Evolutionary conservation across 2,329 filamentous ascomycete species (phyloP), one percentile per base, ranked within the genome.

Genomic region (Pseudogymnoascus sp.): DNA sequence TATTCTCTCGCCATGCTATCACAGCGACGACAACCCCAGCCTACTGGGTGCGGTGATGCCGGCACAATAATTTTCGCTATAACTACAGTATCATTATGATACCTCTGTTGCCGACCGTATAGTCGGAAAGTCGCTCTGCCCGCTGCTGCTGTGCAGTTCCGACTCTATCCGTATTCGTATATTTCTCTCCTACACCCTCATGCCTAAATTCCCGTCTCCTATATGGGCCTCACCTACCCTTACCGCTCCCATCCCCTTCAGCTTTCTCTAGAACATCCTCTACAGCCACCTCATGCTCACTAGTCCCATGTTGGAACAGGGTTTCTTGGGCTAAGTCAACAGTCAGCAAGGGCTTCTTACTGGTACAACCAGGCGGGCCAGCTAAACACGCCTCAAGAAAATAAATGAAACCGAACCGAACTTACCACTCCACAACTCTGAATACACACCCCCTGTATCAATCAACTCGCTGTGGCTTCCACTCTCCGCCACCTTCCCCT

Each of bases 351-450:
- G 36, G 53, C 40, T 59, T 46, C 62, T 60, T 7, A 34, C 9
- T 4, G 16, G n/a, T 8, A 49, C 7, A 42, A 1, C 42, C 40
- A 6, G 18, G 6, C 9, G 2, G 9, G n/a, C 43, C 23, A 36
- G n/a, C 36, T 34, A 25, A 8, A 56, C 37, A 21, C 7, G 3
- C 28, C 66, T 62, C 63, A 46, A 21, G 12, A 37, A 12, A 11
- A 11, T 36, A 43, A 34, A 23, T 56, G 56, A 53, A 62, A 56
- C 1, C 7, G 7, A 18, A 34, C 25, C 14, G 2, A 9, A 81
- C 87, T 81, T 78, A 90, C 88, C 88, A 77, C 88, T 93, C 93
- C 93, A 97, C 53, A 97, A 79, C 75, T 96, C 89, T 5, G 90
- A 86, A 75, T 97, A 97, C 21, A 97, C 80, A 0, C 91, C 91